Evolutionary conservation across 1,139 yeast genomes (phyloP).

Genomic region (Suhomyces yuchorum): DNA sequence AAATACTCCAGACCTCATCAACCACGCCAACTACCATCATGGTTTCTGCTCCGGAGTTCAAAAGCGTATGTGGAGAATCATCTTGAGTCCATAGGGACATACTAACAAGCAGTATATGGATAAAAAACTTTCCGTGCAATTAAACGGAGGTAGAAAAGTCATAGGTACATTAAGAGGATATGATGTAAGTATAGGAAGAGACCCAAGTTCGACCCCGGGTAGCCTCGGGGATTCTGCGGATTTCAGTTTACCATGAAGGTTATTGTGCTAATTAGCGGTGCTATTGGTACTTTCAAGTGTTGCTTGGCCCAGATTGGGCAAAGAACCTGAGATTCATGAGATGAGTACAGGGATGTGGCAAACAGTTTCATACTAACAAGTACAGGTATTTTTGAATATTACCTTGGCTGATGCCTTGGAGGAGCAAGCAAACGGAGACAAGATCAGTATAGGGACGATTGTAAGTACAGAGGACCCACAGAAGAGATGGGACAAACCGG

Average conservation of each 20-base stretch:
- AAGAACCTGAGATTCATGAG: too few relatives aligned
- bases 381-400: slow-evolving; percentile 62
- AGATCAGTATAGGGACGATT: slow-evolving; percentile 57
- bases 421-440: slow-evolving; percentile 52
- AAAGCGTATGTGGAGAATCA: slow-evolving; percentile 35
- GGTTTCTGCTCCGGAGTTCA: slow-evolving; percentile 69
- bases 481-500: neutral
- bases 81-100: slow-evolving; percentile 13
- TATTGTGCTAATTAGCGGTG: too few relatives aligned
- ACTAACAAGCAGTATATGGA: slow-evolving; percentile 64
- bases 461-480: slow-evolving; percentile 28
- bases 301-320: too few relatives aligned
- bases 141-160: slow-evolving; percentile 74
- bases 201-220: too few relatives aligned
- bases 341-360: too few relatives aligned
- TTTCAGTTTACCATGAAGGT: too few relatives aligned
- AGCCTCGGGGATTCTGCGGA: too few relatives aligned
- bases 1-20: neutral
- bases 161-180: slow-evolving; percentile 77
- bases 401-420: slow-evolving; percentile 77
- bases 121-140: slow-evolving; percentile 66
- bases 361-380: slow-evolving; percentile 26
- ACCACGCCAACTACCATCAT: slow-evolving; percentile 23
- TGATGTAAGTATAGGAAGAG: slow-evolving; percentile 49
- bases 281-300: too few relatives aligned